phyloP scores from a whole-genome alignment of 139 green algal species.

The Mesotaenium endlicherianum region DNA sequence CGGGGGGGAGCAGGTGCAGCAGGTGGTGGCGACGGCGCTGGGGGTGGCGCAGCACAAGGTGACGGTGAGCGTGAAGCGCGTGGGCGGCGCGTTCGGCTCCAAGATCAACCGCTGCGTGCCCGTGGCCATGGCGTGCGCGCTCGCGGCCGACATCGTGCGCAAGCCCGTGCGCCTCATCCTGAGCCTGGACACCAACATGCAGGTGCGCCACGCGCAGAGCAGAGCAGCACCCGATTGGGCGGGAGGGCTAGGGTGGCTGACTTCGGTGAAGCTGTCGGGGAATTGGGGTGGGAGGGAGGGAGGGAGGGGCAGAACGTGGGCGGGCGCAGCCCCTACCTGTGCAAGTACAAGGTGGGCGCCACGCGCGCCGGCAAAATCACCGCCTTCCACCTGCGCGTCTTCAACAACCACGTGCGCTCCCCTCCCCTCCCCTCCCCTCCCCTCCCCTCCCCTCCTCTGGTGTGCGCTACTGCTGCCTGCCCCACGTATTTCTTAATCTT shows the following conservation, averaged over 20 bases:
- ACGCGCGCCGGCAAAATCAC: slow-evolving; percentile 15
- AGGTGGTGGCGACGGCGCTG: slow-evolving; percentile 46
- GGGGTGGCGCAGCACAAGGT: slow-evolving; percentile 57
- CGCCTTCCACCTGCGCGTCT: slow-evolving; percentile 24
- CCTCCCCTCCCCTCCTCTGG: no score
- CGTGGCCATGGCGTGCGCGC: slow-evolving; percentile 56
- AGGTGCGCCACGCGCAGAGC: no score
- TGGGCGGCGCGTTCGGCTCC: slow-evolving; percentile 67
- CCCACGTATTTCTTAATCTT: no score
- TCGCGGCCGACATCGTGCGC: slow-evolving; percentile 51
- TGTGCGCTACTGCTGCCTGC: no score
- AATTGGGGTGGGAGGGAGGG: background rate
- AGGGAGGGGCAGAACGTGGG: slow-evolving; percentile 8
- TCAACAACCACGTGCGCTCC: slow-evolving; percentile 28
- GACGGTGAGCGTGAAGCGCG: slow-evolving; percentile 47
- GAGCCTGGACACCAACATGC: slow-evolving; percentile 45
- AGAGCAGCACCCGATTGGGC: no score
- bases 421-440: no score
- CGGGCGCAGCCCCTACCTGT: slow-evolving; percentile 22
- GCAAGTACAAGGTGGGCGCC: slow-evolving; percentile 34
- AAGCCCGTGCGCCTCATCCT: slow-evolving; percentile 44
- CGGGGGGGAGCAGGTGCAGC: background rate
- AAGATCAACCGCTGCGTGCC: slow-evolving; percentile 59
- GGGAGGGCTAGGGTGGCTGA: no score
- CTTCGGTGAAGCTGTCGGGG: background rate